phyloP scores from a whole-genome alignment of 164 flowering plant genomes.

The Stephania japonica region DNA sequence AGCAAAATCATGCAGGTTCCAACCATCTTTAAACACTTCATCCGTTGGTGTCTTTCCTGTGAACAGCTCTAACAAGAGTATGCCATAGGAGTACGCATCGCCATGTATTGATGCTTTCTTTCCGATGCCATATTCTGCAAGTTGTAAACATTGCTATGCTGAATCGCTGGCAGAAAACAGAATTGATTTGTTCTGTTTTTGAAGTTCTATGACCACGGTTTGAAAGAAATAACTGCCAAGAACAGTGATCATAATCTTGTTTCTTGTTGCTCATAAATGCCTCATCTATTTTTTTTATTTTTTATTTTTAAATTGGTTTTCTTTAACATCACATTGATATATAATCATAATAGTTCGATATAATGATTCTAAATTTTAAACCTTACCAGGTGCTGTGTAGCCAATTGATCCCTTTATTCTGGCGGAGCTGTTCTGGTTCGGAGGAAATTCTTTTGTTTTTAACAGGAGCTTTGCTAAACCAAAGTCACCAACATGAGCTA shows the following conservation, averaged over 20 bases:
- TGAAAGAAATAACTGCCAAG: too few relatives aligned
- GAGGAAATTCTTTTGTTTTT: background rate
- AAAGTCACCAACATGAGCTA: conserved; percentile 14
- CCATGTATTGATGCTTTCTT: conserved; percentile 8
- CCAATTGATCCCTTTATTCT: conserved; percentile 14
- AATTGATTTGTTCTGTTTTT: too few relatives aligned
- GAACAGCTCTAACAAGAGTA: conserved; percentile 18
- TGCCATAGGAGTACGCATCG: conserved; percentile 19
- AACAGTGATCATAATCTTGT: background rate
- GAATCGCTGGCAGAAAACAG: background rate
- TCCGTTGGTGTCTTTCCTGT: conserved; percentile 18
- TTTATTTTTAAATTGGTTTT: background rate
- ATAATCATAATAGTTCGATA: background rate
- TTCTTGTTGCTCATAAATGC: background rate
- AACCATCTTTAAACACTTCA: conserved; percentile 9
- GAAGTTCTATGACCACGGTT: too few relatives aligned
- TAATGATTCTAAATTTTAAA: too few relatives aligned
- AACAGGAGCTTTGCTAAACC: conserved; percentile 10
- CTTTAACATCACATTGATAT: too few relatives aligned
- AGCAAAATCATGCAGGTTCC: conserved; percentile 4
- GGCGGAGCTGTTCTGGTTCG: background rate
- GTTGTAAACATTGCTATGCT: background rate
- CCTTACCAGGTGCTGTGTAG: conserved; percentile 20
- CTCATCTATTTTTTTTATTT: too few relatives aligned
- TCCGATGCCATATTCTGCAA: conserved; percentile 21